phyloP scores from a whole-genome alignment of 2,329 filamentous ascomycete species.

The Botrytis byssoidea region DNA sequence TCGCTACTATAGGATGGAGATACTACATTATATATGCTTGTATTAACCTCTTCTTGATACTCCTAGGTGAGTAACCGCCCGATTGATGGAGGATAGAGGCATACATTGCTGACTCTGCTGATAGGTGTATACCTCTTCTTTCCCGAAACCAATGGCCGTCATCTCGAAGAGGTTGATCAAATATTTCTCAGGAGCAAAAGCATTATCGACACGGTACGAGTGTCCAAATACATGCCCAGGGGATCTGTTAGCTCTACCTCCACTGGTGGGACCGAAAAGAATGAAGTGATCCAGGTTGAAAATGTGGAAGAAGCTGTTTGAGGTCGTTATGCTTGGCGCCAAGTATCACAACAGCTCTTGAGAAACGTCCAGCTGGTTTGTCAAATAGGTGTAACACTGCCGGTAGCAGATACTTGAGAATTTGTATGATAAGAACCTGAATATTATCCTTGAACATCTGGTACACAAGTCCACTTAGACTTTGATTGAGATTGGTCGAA shows the following conservation, averaged over 20 bases:
- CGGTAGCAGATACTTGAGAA: neutral
- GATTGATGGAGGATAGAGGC: neutral
- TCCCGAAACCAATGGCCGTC: conserved; percentile 53
- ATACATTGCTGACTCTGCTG: neutral
- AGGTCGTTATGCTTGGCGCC: conserved; percentile 6
- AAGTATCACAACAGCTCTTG: conserved; percentile 4
- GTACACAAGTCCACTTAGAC: neutral
- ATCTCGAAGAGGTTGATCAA: conserved; percentile 38
- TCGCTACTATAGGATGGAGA: conserved; percentile 54
- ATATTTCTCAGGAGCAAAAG: conserved; percentile 24
- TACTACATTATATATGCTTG: conserved; percentile 65
- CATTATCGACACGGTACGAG: conserved; percentile 7
- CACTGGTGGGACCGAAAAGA: neutral
- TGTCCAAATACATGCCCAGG: conserved; percentile 7
- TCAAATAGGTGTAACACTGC: neutral
- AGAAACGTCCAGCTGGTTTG: neutral
- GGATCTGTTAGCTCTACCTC: neutral
- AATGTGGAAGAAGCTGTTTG: neutral
- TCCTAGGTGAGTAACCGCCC: neutral
- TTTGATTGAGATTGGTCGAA: neutral
- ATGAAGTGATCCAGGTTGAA: neutral
- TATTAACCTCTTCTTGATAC: conserved; percentile 21
- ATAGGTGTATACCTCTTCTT: conserved; percentile 53
- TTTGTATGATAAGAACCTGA: neutral
- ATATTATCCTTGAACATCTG: neutral